These are phyloP conservation scores for Boeremia lycopersici DNA, from an alignment of 2,329 filamentous ascomycete species.

Conservation along the genomic window DNA sequence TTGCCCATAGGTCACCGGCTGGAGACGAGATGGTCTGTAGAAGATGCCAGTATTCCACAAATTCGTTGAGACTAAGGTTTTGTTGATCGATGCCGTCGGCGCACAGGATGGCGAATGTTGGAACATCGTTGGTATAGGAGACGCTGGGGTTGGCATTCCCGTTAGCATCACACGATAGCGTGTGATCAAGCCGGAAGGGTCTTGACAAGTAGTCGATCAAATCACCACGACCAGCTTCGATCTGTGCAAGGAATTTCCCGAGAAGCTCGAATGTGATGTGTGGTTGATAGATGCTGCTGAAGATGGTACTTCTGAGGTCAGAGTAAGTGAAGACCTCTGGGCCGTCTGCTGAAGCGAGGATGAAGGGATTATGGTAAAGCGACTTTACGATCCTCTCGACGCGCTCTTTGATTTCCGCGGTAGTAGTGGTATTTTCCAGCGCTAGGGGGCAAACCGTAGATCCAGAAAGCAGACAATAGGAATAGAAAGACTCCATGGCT, in stretches of 20 bases:
- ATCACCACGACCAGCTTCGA: constrained; percentile 38
- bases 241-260: constrained; percentile 41
- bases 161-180: constrained; percentile 36
- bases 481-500: constrained; percentile 52
- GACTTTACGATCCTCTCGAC: constrained; percentile 42
- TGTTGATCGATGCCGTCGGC: constrained; percentile 48
- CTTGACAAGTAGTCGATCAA: constrained; percentile 24
- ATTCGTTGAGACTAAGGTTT: constrained; percentile 29
- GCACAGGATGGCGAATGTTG: constrained; percentile 45
- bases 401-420: constrained; percentile 44
- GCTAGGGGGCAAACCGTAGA: constrained; percentile 48
- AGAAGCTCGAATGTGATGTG: constrained; percentile 40
- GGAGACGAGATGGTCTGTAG: constrained; percentile 43
- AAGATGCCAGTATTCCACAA: constrained; percentile 43
- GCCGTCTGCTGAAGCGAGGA: constrained; percentile 35
- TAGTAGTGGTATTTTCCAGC: constrained; percentile 37
- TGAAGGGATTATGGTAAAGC: constrained; percentile 50
- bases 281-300: constrained; percentile 47
- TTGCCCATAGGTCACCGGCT: constrained; percentile 48
- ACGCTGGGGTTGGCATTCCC: constrained; percentile 18
- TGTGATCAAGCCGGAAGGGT: constrained; percentile 25
- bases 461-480: constrained; percentile 52
- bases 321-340: constrained; percentile 49
- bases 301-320: constrained; percentile 47
- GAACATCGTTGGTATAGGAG: constrained; percentile 1